Percentiles rank a stretch among this genome's conserved stretches.
Conservation (phyloP, 441 rosid genomes). For the Viola pubescens region DNA sequence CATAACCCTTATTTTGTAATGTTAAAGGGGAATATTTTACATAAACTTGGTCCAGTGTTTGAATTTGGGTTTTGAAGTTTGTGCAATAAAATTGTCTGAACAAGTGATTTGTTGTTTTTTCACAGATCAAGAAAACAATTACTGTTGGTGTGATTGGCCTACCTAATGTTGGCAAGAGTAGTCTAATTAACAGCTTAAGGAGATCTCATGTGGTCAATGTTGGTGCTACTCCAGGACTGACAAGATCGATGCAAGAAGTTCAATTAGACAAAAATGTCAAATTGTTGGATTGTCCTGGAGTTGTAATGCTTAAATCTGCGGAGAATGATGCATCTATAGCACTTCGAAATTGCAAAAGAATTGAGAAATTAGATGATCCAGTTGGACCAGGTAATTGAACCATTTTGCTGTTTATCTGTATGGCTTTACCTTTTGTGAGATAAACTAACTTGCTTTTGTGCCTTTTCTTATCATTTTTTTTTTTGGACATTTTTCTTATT, state of each 20-base stretch:
- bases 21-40: neutral
- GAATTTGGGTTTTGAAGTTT: constrained; percentile 2
- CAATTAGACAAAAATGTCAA: constrained; percentile 88
- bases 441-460: neutral
- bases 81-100: neutral
- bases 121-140: constrained; percentile 83
- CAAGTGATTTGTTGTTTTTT: constrained; percentile 10
- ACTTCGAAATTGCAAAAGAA: constrained; percentile 91
- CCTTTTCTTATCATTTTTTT: neutral
- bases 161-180: constrained; percentile 98
- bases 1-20: neutral
- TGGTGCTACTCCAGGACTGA: constrained; percentile 93
- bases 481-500: constrained; percentile 5
- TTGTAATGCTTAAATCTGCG: constrained; percentile 79
- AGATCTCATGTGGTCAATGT: constrained; percentile 86
- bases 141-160: constrained; percentile 91
- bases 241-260: constrained; percentile 93
- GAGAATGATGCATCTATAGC: constrained; percentile 66
- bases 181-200: constrained; percentile 96
- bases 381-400: constrained; percentile 66
- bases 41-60: neutral
- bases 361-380: constrained; percentile 91
- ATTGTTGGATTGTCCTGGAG: constrained; percentile 93
- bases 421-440: neutral
- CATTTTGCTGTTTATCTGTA: neutral